Percentiles rank a stretch among this genome's conserved stretches.
phyloP scores from a whole-genome alignment of 257 asterid genomes.

The Rauvolfia tetraphylla region DNA sequence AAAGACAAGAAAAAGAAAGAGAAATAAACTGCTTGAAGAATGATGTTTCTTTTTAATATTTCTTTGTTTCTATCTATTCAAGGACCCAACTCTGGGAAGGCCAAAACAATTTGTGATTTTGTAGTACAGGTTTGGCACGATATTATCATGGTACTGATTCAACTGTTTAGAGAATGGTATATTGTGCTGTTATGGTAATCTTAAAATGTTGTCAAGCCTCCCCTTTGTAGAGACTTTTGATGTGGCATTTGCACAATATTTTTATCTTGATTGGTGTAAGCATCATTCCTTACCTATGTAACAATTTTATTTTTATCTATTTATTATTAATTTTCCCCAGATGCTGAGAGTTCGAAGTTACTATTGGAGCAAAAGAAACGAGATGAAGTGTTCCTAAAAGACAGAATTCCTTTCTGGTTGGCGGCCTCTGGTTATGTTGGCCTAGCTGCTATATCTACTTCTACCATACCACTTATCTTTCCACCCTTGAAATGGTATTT shows the following conservation, averaged over 20 bases:
- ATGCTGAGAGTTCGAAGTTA: constrained; percentile 44
- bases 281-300: neutral
- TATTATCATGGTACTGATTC: neutral
- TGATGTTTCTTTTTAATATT: neutral
- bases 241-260: neutral
- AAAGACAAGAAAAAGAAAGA: neutral
- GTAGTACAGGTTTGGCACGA: neutral
- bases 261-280: neutral
- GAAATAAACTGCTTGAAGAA: neutral
- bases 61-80: neutral
- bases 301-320: neutral
- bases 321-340: constrained; percentile 27
- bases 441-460: constrained; percentile 82
- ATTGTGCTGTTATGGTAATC: neutral
- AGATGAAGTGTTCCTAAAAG: constrained; percentile 68
- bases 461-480: constrained; percentile 69
- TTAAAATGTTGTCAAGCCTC: neutral
- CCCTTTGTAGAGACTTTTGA: neutral
- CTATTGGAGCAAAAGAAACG: constrained; percentile 58
- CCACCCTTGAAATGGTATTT: constrained; percentile 94
- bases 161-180: neutral
- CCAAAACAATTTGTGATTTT: neutral
- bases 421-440: constrained; percentile 87
- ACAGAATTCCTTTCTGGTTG: constrained; percentile 73
- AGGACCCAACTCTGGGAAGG: neutral